phyloP scores from a whole-genome alignment of 1,139 yeast species.

The Scheffersomyces quercinus region DNA sequence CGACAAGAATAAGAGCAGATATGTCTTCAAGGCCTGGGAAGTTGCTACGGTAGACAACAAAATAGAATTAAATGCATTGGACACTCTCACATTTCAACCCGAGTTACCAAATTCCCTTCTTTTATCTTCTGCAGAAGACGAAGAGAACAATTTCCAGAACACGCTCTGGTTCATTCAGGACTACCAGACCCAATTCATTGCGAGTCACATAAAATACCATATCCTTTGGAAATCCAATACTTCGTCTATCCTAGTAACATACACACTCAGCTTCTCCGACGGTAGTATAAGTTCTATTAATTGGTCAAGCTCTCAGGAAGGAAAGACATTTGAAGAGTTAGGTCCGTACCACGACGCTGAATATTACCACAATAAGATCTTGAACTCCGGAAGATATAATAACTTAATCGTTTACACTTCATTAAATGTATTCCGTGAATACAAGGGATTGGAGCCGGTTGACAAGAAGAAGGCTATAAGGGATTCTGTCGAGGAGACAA shows the following conservation, averaged over 20 bases:
- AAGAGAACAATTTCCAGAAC: constrained; percentile 9
- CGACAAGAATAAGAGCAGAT: constrained; percentile 19
- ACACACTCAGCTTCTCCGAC: constrained; percentile 16
- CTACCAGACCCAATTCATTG: constrained; percentile 29
- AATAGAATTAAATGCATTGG: constrained; percentile 26
- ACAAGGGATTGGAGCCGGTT: constrained; percentile 15
- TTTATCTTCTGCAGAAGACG: constrained; percentile 1
- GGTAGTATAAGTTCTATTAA: constrained; percentile 19
- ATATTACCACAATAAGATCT: constrained; percentile 42
- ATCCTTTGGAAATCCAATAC: constrained; percentile 68
- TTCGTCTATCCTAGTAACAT: constrained; percentile 39
- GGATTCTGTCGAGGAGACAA: constrained; percentile 22
- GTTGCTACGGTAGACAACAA: constrained; percentile 17
- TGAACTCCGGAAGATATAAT: constrained; percentile 51
- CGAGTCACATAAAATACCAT: constrained; percentile 22
- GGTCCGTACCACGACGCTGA: constrained; percentile 31
- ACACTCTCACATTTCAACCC: constrained; percentile 29
- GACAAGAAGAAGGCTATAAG: constrained; percentile 16
- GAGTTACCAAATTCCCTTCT: constrained; percentile 21
- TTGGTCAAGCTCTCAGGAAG: constrained; percentile 16
- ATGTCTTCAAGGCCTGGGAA: constrained; percentile 23
- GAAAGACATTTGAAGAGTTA: constrained; percentile 17
- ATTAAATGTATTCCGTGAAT: constrained; percentile 31
- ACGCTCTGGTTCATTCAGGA: constrained; percentile 51
- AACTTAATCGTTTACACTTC: constrained; percentile 44